Percentiles rank a stretch among this genome's conserved stretches.
Conservation (phyloP, 78 protist species). For the Tieghemostelium lacteum region DNA sequence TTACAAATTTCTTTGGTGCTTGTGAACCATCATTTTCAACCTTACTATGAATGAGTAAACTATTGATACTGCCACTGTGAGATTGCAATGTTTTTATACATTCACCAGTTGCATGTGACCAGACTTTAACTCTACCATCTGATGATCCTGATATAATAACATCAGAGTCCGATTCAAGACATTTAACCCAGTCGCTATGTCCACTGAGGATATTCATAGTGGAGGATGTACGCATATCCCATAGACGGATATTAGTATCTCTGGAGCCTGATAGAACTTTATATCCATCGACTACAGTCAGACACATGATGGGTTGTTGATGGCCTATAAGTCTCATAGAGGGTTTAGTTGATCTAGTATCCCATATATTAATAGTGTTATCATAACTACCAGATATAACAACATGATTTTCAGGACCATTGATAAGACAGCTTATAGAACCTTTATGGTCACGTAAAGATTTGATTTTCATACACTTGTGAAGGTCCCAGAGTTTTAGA, state of each 20-base stretch:
- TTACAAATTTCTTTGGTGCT: slow-evolving; percentile 45
- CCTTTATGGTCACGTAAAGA: slow-evolving; percentile 79
- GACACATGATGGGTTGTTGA: slow-evolving; percentile 42
- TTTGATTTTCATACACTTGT: slow-evolving; percentile 52
- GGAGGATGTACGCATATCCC: slow-evolving; percentile 74
- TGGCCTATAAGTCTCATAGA: slow-evolving; percentile 49
- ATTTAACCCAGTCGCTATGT: slow-evolving; percentile 79
- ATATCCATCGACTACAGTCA: slow-evolving; percentile 47
- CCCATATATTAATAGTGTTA: slow-evolving; percentile 69
- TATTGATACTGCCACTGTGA: slow-evolving; percentile 79
- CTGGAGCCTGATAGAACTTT: slow-evolving; percentile 52
- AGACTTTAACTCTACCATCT: slow-evolving; percentile 78
- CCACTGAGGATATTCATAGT: slow-evolving; percentile 42
- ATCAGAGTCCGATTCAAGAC: slow-evolving; percentile 40
- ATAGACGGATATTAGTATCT: slow-evolving; percentile 69
- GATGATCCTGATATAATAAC: slow-evolving; percentile 35
- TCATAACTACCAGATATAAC: slow-evolving; percentile 69
- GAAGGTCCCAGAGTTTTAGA: slow-evolving; percentile 76
- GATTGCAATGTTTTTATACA: slow-evolving; percentile 68
- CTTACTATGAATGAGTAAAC: slow-evolving; percentile 12
- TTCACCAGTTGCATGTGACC: slow-evolving; percentile 64
- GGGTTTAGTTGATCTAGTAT: slow-evolving; percentile 64
- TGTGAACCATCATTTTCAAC: slow-evolving; percentile 24
- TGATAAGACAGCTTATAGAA: slow-evolving; percentile 47
- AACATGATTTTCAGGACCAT: slow-evolving; percentile 23